Evolutionary conservation across 805 yeast genomes (phyloP), one percentile per base, ranked within the genome.

Genomic region (Diddensiella transvaalensis): DNA sequence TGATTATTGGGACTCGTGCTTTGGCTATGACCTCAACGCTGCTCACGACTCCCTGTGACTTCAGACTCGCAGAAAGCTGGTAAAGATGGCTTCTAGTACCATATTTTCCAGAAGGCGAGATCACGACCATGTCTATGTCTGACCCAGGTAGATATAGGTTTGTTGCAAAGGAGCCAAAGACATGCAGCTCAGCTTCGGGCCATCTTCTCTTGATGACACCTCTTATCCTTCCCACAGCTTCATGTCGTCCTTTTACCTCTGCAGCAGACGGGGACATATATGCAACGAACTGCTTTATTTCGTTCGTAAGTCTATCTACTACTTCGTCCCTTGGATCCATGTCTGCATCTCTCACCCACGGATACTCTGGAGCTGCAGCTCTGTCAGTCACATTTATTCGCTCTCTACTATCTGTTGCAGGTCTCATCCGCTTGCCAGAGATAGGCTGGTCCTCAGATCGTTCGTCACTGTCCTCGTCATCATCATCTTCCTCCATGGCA

Each of bases 161-260:
- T 0, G 97, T 90, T 0, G 98, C 96, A 64, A 79, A 86, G 0
- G 97, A 90, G 0, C 99, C 99, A 71, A 93, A 91, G 4, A 90
- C 95, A 53, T 83, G 83, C 3, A 85, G 78, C 48, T 83, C 85
- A 13, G 91, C 81, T 52, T 80, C 85, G 1, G 82, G 81, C 96
- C 97, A 91, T 46, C 83, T 69, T 2, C 66, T 62, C 3, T 71
- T 66, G 2, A 78, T 76, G 1, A 78, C 74, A 4, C 65, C 61
- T 53, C 83, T 79, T 26, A 93, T 68, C 45, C 78, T 73, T 32
- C 71, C 65, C 22, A 91, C 83, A 2, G 87, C 82, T 3, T 65
- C 65, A 55, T 86, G 84, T 61, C 98, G 78, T 3, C 76, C 68
- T 38, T 70, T 64, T 49, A 86, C 84, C 58, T 91, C 98, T 13